Conservation (phyloP, 768 basidiomycete species). For the Xanthoconium stramineum region DNA sequence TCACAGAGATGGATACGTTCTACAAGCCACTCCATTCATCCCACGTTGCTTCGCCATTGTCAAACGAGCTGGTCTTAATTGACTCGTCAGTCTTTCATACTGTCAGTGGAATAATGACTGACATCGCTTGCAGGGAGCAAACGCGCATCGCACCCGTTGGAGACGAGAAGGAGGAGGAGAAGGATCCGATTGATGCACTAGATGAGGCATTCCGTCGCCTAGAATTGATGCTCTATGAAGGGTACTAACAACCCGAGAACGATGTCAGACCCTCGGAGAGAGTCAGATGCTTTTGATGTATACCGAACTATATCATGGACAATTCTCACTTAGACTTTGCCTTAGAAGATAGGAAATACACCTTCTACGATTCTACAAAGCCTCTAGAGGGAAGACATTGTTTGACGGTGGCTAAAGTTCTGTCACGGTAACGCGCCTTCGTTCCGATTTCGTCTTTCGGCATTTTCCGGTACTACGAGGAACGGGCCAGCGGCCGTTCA, state of each 20-base stretch:
- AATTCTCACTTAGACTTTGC: no score
- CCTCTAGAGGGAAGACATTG: no score
- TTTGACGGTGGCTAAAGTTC: no score
- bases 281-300: not conserved
- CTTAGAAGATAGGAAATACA: no score
- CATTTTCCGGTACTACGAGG: conserved; percentile 8
- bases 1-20: conserved; percentile 13
- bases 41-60: not conserved
- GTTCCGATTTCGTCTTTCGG: conserved; percentile 9
- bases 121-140: conserved; percentile 6
- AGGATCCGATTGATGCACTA: not conserved
- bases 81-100: conserved; percentile 12
- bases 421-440: not conserved
- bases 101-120: not conserved
- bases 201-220: not conserved
- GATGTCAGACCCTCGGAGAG: no score
- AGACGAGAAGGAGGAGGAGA: not conserved
- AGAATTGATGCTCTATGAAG: not conserved
- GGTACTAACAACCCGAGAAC: not conserved
- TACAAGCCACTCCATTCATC: not conserved
- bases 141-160: conserved; percentile 3
- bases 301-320: not conserved
- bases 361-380: no score
- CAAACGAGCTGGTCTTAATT: not conserved
- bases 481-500: not conserved